Evolutionary conservation across 768 basidiomycete species (phyloP).

Genomic region (Amanita inopinata): DNA sequence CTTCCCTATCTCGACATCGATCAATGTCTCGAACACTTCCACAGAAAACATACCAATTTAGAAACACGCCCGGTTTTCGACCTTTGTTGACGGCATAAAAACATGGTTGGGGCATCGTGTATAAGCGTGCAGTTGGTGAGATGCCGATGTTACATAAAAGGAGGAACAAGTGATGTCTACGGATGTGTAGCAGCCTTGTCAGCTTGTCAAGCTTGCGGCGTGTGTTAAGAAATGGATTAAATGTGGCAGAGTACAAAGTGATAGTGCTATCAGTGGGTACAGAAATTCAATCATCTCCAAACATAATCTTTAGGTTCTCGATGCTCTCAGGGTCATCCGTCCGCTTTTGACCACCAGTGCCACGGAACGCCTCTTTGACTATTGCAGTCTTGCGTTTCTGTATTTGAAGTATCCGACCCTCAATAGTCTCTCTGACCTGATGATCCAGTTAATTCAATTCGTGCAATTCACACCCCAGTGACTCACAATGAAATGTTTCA

Average conservation of each 20-base stretch:
- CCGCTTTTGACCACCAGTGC: constrained; percentile 27
- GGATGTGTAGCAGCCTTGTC: neutral
- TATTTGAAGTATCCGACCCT: constrained; percentile 69
- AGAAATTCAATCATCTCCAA: constrained; percentile 41
- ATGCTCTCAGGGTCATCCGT: constrained; percentile 60
- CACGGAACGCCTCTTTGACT: constrained; percentile 74
- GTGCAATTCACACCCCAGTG: neutral
- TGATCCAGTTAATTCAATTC: neutral
- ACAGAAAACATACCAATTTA: constrained; percentile 45
- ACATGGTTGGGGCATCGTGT: constrained; percentile 23
- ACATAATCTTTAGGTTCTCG: constrained; percentile 77
- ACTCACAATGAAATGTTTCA: constrained; percentile 76
- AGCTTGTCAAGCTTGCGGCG: neutral
- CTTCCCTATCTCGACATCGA: constrained; percentile 39
- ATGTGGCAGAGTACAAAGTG: neutral
- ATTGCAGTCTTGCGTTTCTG: constrained; percentile 85
- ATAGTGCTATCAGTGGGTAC: neutral
- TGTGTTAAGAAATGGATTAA: neutral
- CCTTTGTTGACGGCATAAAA: constrained; percentile 76
- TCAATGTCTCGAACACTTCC: neutral
- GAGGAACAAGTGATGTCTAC: neutral
- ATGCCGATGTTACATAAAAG: neutral
- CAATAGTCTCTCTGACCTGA: constrained; percentile 67
- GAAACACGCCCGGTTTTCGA: constrained; percentile 52
- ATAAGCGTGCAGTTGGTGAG: neutral